Evolutionary conservation across 2,329 filamentous ascomycete species (phyloP).

Genomic region (Hymenoscyphus occultus): DNA sequence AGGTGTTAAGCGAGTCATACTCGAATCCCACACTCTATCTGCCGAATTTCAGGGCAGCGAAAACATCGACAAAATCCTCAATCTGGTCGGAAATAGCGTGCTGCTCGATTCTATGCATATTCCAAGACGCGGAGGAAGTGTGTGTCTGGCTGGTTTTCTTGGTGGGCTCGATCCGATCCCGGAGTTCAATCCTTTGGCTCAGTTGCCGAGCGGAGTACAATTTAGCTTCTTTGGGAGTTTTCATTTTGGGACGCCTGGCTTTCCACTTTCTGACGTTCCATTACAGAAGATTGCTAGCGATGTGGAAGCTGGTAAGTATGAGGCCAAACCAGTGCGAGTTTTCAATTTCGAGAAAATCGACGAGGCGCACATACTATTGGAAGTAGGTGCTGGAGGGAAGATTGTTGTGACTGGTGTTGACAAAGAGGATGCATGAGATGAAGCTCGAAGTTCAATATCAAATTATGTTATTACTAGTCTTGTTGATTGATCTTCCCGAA

Average conservation of each 20-base stretch:
- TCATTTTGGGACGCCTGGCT: constrained; percentile 17
- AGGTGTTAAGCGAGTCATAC: constrained; percentile 18
- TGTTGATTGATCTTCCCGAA: no score
- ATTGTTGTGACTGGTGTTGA: constrained; percentile 37
- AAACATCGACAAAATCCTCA: constrained; percentile 16
- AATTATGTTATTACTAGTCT: no score
- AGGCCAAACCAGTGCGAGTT: constrained; percentile 30
- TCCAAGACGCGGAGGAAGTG: constrained; percentile 16
- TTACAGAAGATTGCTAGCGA: constrained; percentile 19
- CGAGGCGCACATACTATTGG: constrained; percentile 44
- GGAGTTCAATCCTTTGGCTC: constrained; percentile 21
- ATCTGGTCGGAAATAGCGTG: constrained; percentile 21
- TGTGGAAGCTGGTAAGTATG: constrained; percentile 15
- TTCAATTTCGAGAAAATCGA: constrained; percentile 44
- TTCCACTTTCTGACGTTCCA: constrained; percentile 19
- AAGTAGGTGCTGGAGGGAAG: constrained; percentile 42
- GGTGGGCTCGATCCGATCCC: constrained; percentile 21
- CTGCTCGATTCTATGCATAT: constrained; percentile 23
- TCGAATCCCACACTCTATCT: constrained; percentile 14
- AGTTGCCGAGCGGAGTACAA: constrained; percentile 21
- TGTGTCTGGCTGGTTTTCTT: constrained; percentile 23
- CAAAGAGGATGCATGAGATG: no score
- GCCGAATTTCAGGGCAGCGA: constrained; percentile 8
- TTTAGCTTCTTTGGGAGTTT: constrained; percentile 23
- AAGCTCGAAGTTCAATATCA: no score